Conservation (phyloP, 2,329 filamentous ascomycete genomes). For the Akanthomyces dipterigenus region DNA sequence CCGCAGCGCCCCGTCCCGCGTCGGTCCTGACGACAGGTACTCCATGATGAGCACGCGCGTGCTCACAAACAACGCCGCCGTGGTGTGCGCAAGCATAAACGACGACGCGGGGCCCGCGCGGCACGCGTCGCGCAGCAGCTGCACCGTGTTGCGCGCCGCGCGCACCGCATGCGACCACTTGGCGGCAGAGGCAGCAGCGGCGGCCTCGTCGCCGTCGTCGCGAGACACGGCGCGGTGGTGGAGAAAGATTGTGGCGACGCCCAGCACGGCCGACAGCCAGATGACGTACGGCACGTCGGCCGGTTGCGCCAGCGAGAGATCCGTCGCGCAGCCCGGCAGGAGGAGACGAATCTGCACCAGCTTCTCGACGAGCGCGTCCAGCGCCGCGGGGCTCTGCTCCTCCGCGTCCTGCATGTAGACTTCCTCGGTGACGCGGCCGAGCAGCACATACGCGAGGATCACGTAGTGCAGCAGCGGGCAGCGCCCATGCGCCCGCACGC, state of each 20-base stretch:
- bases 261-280: slow-evolving; percentile 19
- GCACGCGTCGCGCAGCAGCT: slow-evolving; percentile 17
- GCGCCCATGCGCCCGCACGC: slow-evolving; percentile 13
- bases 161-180: slow-evolving; percentile 21
- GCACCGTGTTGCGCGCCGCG: slow-evolving; percentile 15
- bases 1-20: slow-evolving; percentile 13
- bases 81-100: slow-evolving; percentile 17
- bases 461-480: slow-evolving; percentile 17
- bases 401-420: slow-evolving; percentile 15
- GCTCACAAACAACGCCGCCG: slow-evolving; percentile 15
- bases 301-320: slow-evolving; percentile 16
- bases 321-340: slow-evolving; percentile 18
- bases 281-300: slow-evolving; percentile 15
- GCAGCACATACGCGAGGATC: slow-evolving; percentile 17
- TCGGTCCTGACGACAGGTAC: slow-evolving; percentile 10
- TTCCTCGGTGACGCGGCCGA: slow-evolving; percentile 18
- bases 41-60: slow-evolving; percentile 17
- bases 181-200: not conserved
- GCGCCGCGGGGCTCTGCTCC: slow-evolving; percentile 2
- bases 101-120: slow-evolving; percentile 12
- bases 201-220: slow-evolving; percentile 12
- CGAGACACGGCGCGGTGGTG: slow-evolving; percentile 16
- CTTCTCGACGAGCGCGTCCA: slow-evolving; percentile 15
- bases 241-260: slow-evolving; percentile 16
- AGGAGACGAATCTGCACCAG: slow-evolving; percentile 18